These are phyloP conservation scores for Rosa rugosa DNA, from an alignment of 306 rosid species.

Conservation along the genomic window DNA sequence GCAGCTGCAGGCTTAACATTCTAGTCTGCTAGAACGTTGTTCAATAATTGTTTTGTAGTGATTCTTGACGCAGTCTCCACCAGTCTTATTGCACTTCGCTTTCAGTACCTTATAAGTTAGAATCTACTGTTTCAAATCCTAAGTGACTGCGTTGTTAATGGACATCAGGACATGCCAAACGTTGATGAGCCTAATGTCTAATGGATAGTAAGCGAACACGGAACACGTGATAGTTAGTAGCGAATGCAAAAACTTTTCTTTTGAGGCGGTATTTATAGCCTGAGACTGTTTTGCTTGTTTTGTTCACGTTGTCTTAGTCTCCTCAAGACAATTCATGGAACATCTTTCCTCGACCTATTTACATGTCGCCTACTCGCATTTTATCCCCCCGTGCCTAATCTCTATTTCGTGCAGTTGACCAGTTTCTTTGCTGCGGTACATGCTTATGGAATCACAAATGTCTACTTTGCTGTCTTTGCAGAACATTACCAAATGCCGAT, in stretches of 20 bases:
- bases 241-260: background rate
- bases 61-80: slow-evolving; percentile 15
- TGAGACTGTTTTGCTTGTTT: too few species aligned
- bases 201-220: background rate
- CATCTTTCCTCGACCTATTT: background rate
- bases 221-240: background rate
- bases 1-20: slow-evolving; percentile 17
- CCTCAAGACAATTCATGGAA: background rate
- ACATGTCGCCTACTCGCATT: background rate
- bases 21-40: background rate
- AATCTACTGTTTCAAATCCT: background rate
- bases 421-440: background rate
- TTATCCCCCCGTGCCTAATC: background rate
- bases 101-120: background rate
- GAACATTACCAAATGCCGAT: background rate
- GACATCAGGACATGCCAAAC: background rate
- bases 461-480: background rate
- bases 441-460: background rate
- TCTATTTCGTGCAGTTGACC: background rate
- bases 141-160: background rate
- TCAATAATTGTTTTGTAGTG: background rate
- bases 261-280: background rate
- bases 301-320: background rate
- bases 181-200: background rate
- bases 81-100: background rate